Conservation (phyloP, 164 flowering plant genomes). For the Vitis rupestris region DNA sequence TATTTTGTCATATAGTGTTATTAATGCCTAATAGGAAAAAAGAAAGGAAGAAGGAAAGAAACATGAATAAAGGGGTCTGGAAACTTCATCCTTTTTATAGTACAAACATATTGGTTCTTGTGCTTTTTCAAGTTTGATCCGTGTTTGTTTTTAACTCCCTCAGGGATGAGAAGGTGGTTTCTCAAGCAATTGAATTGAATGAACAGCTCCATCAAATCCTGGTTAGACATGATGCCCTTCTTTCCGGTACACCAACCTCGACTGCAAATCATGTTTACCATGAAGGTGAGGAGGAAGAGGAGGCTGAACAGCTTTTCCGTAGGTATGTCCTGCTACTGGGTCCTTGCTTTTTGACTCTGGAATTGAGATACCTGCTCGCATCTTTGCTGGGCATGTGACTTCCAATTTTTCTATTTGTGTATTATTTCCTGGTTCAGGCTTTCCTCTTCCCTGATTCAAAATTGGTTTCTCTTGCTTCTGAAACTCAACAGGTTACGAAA, state of each 20-base stretch:
- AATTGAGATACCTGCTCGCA: neutral
- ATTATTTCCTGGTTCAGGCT: too few species aligned
- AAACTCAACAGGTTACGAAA: conserved; percentile 60
- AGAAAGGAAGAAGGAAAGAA: too few species aligned
- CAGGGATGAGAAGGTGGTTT: conserved; percentile 83
- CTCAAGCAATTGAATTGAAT: conserved; percentile 78
- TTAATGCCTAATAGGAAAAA: too few species aligned
- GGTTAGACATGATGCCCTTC: conserved; percentile 71
- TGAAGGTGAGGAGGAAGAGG: conserved; percentile 73
- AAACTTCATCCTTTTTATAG: too few species aligned
- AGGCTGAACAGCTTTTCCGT: conserved; percentile 72
- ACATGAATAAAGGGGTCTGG: too few species aligned
- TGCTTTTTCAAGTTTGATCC: neutral
- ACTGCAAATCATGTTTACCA: conserved; percentile 31
- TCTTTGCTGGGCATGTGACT: neutral
- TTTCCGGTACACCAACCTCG: conserved; percentile 42
- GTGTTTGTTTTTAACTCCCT: conserved; percentile 5
- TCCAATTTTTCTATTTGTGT: too few species aligned
- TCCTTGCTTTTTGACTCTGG: neutral
- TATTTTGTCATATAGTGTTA: too few species aligned
- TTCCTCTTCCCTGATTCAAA: neutral
- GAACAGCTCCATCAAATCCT: conserved; percentile 77
- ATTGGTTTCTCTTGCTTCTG: neutral
- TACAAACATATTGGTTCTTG: neutral
- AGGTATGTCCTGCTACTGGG: conserved; percentile 43